Evolutionary conservation across 73 alveolate genomes (phyloP), one percentile per base, ranked within the genome.

Genomic region (Paramecium octaurelia): DNA sequence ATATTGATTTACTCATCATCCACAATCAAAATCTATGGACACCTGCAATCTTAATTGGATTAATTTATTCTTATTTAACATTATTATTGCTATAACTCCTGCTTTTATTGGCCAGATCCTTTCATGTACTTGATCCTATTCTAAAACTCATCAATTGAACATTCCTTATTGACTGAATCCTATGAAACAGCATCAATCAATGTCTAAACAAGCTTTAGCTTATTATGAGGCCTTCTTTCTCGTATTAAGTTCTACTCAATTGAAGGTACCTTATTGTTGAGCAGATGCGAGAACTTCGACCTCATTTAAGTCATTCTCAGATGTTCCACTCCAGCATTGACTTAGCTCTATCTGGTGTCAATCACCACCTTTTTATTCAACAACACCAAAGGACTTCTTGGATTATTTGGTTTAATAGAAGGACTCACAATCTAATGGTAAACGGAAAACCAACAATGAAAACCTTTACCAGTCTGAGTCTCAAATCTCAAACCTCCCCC

Each of bases 1-100:
- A 80, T 80, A 48, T 80, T 80, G 6, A 80, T 80, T 80, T 80
- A 80, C 27, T 80, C 91, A 48, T 80, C 91, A 80, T 80, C 91
- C 10, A 44, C 91, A 2, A 80, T 80, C 12, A 80, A 24, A 48
- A 80, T 44, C 21, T 8, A 38, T 27, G 75, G 76, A 21, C 91
- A 80, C 6, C 60, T 18, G 38, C 84, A 64, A 31, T 64, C 48
- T 12, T 0, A 64, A 31, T 31, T 10, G 2, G 3, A 64, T 64
- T 64, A 34, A 64, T 64, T 64, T 8, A 10, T 27, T 64, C 31
- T 64, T 12, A 27, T 18, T 6, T 54, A 54, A 20, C 11, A 16
- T 54, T 54, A 4, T 3, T 54, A n/a, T 54, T 54, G 21, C 21
- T 2, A 54, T 54, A 18, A 3, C 21, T 54, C 18, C 18, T 54